Conservation (phyloP, 1,139 yeast genomes). For the Chernovozyma sophiae-reginae region DNA sequence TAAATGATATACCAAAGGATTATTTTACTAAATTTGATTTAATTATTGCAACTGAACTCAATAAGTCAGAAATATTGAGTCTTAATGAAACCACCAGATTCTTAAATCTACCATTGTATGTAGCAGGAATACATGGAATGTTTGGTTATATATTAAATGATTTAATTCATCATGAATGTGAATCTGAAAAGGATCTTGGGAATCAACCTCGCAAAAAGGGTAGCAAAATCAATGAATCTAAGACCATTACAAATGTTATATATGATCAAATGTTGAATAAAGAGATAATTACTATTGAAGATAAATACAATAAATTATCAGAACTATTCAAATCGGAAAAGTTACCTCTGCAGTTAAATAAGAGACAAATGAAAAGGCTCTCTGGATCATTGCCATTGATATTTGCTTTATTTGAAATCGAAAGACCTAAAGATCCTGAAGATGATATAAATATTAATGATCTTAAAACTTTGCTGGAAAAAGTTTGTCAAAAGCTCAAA, state of each 20-base stretch:
- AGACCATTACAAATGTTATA: conserved; percentile 49
- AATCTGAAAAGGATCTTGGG: conserved; percentile 40
- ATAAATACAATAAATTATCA: conserved; percentile 40
- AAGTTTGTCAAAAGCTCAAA: conserved; percentile 32
- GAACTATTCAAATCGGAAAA: conserved; percentile 33
- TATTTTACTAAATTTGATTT: conserved; percentile 64
- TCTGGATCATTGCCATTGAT: conserved; percentile 61
- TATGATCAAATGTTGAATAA: conserved; percentile 22
- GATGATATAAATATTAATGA: conserved; percentile 24
- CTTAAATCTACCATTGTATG: conserved; percentile 61
- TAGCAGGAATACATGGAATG: conserved; percentile 70
- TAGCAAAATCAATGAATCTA: conserved; percentile 46
- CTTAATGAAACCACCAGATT: conserved; percentile 55
- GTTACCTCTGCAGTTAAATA: conserved; percentile 41
- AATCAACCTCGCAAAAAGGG: conserved; percentile 42
- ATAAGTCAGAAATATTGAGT: conserved; percentile 32
- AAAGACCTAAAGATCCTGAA: conserved; percentile 24
- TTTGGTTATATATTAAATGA: conserved; percentile 83
- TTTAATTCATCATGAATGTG: conserved; percentile 58
- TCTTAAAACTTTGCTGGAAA: conserved; percentile 2
- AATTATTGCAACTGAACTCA: conserved; percentile 70
- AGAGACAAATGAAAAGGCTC: conserved; percentile 55
- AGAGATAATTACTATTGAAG: conserved; percentile 57
- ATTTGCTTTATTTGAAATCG: conserved; percentile 48
- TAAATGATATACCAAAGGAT: conserved; percentile 22